Evolutionary conservation across 441 rosid species (phyloP).

Genomic region (Euphorbia corollata): DNA sequence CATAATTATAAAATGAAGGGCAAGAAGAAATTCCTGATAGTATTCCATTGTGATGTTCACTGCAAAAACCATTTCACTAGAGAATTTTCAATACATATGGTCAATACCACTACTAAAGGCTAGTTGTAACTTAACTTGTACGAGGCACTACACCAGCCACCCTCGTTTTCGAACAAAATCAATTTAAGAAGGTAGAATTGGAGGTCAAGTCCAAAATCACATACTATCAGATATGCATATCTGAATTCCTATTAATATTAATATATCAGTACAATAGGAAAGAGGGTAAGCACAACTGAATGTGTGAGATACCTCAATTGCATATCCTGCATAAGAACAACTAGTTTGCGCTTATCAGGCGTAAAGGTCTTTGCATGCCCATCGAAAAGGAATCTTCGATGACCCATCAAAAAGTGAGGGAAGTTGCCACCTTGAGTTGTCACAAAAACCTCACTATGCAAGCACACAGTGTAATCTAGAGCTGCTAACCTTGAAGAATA

Average conservation of each 20-base stretch:
- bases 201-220: background rate
- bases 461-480: conserved; percentile 76
- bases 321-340: conserved; percentile 62
- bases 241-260: background rate
- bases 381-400: conserved; percentile 68
- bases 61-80: background rate
- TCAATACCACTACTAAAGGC: background rate
- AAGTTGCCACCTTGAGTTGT: conserved; percentile 95
- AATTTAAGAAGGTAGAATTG: background rate
- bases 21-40: background rate
- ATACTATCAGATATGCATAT: background rate
- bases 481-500: conserved; percentile 94
- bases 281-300: conserved; percentile 2
- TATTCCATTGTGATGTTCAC: background rate
- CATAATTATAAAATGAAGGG: background rate
- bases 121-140: background rate
- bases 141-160: background rate
- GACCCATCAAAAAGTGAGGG: conserved; percentile 95
- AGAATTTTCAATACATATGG: background rate
- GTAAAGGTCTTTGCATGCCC: conserved; percentile 85
- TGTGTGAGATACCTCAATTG: conserved; percentile 44
- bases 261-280: background rate
- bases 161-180: background rate
- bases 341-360: conserved; percentile 81
- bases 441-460: conserved; percentile 80